Percentiles rank a stretch among this genome's conserved stretches.
Evolutionary conservation across 805 yeast genomes (phyloP).

Genomic region (Candida incommunis): DNA sequence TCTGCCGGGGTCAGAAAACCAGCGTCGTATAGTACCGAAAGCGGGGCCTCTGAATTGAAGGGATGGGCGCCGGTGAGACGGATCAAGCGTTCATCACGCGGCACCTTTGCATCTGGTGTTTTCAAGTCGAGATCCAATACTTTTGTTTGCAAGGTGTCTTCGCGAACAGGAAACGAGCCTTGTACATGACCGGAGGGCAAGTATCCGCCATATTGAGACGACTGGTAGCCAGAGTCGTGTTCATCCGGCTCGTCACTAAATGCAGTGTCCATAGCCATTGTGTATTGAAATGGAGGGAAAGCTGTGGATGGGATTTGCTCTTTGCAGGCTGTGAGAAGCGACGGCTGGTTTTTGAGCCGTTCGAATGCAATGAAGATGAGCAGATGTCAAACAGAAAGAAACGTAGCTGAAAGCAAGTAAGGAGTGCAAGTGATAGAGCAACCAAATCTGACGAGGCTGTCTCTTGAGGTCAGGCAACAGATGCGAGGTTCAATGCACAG

Average conservation of each 20-base stretch:
- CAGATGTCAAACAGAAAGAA: too few relatives aligned
- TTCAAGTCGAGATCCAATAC: conserved; percentile 16
- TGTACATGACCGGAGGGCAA: not conserved
- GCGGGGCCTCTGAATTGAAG: conserved; percentile 22
- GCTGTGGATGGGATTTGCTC: too few relatives aligned
- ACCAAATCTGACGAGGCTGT: too few relatives aligned
- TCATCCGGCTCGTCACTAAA: conserved; percentile 1
- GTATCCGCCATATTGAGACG: not conserved
- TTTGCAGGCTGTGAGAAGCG: too few relatives aligned
- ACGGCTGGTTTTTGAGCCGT: too few relatives aligned
- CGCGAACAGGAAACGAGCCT: conserved; percentile 2
- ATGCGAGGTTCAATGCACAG: too few relatives aligned
- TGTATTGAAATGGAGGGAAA: too few relatives aligned
- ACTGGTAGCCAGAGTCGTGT: conserved; percentile 1
- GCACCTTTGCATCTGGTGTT: conserved; percentile 20
- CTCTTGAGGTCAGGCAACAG: too few relatives aligned
- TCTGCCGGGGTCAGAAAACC: conserved; percentile 23
- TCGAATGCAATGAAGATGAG: too few relatives aligned
- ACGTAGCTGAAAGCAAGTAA: too few relatives aligned
- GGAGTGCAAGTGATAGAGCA: too few relatives aligned
- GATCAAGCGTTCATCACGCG: conserved; percentile 20
- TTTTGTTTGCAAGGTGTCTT: conserved; percentile 7
- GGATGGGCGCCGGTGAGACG: conserved; percentile 23
- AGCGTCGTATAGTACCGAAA: conserved; percentile 15
- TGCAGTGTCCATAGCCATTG: not conserved